Percentiles rank a stretch among this genome's conserved stretches.
These are phyloP conservation scores for Solanum piurae DNA, from an alignment of 257 asterid genomes.

Conservation along the genomic window DNA sequence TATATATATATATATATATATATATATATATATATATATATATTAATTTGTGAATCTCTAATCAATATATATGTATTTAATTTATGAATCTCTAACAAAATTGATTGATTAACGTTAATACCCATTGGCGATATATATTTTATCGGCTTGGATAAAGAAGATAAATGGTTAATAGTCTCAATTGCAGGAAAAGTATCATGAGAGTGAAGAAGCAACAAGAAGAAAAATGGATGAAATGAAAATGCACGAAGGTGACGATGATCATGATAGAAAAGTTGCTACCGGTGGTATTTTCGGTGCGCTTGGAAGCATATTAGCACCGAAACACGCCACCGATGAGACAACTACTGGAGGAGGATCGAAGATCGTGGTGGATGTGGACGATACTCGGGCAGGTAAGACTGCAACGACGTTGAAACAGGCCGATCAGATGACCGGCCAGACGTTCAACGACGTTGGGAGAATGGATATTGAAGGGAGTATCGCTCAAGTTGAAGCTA, in stretches of 20 bases:
- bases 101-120: too few species aligned
- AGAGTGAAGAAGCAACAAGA: constrained; percentile 37
- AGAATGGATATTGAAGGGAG: constrained; percentile 20
- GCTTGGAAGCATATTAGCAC: constrained; percentile 31
- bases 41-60: too few species aligned
- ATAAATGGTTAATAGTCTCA: background rate
- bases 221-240: constrained; percentile 50
- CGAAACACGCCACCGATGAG: constrained; percentile 10
- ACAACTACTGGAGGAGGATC: background rate
- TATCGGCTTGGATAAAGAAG: too few species aligned
- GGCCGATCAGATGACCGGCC: constrained; percentile 41
- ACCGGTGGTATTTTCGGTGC: constrained; percentile 29
- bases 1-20: too few species aligned
- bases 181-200: constrained; percentile 35
- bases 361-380: constrained; percentile 22
- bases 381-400: constrained; percentile 17
- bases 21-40: too few species aligned
- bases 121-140: too few species aligned
- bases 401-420: constrained; percentile 20
- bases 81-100: fast-evolving
- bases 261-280: background rate
- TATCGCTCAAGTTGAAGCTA: constrained; percentile 18
- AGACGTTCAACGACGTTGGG: constrained; percentile 52
- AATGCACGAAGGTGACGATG: background rate
- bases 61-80: too few species aligned